Base-by-base conservation (phyloP, 2,329 filamentous ascomycete genomes). In the Colletotrichum musae region DNA sequence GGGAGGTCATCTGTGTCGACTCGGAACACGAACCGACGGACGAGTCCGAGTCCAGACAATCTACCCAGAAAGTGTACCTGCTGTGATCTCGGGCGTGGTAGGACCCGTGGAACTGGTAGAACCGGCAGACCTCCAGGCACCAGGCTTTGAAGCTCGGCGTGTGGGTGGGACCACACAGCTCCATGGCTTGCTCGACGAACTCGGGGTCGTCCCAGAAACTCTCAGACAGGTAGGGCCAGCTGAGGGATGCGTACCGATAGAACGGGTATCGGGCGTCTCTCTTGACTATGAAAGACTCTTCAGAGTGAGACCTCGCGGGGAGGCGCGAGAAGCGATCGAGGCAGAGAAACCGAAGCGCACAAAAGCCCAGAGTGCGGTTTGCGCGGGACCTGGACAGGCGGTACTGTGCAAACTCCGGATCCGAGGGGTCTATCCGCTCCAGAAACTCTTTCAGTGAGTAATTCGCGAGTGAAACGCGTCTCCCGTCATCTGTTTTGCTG, bases 81-180 rank as follows among this genome's bases (percentile, higher is more conserved):
- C 16, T 10, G 1, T 41, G 5, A 15, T 13, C 28, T 48, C 57
- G 54, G 3, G 3, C n/a, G n/a, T 6, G 32, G 24, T 18, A 56
- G 2, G 28, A 48, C 1, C 39, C 48, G 5, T 26, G 6, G 4
- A 66, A 0, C 3, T 26, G 26, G 21, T 66, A 56, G 7, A 53
- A 56, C 6, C 58, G 41, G 36, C 63, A 66, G 2, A 56, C 16
- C 26, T 66, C 63, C 0, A 66, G 48, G 6, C 43, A 61, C 63
- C 57, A 61, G 2, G 63, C n/a, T n/a, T 61, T 56, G 57, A 66
- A 61, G 6, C 43, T 61, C 1, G 63, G 2, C 2, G 50, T 61
- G 36, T 66, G 57, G 4, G 12, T 28, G 1, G 57, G 50, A 1
- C 54, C 28, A 1, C 51, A 66, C 2, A 66, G 63, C 6, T n/a